Base-by-base conservation (phyloP, 768 basidiomycete species). In the Fistulinella prunicolor region DNA sequence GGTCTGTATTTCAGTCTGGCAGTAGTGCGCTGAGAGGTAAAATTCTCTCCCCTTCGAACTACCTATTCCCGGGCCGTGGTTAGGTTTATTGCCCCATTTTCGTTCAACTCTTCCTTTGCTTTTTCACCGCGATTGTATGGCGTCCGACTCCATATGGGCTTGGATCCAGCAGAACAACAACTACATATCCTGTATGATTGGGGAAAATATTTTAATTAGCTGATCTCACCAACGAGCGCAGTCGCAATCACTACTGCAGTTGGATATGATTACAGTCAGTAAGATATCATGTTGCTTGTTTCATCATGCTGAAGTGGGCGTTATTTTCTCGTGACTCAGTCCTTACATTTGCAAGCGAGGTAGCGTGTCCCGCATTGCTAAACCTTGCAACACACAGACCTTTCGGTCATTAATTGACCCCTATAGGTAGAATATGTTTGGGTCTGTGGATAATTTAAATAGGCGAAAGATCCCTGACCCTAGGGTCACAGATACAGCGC, bases 311-410 rank as follows among this genome's bases (percentile, higher is more conserved):
- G 17, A 45, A 28, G 20, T 8, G 26, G 12, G 20, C 4, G 9
- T 1, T 21, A 2, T n/a, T 4, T 4, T 9, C 7, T 24, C 6
- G 9, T 20, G n/a, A n/a, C n/a, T n/a, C n/a, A 17, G 56, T 46
- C n/a, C 55, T 57, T 24, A 45, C 28, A 1, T 20, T 57, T 44
- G 4, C 55, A 9, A 37, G n/a, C 22, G 55, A 57, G 46, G 55
- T 53, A 40, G 24, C 10, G 7, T 17, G 9, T 16, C 1, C 3
- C 6, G 16, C n/a, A 14, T 48, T 30, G 19, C 19, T 23, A 13
- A 16, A 17, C 36, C 3, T n/a, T n/a, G n/a, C n/a, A n/a, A n/a
- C n/a, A n/a, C n/a, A n/a, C n/a, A n/a, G n/a, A 28, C 22, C 19
- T 24, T 16, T 34, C 32, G 4, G 7, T 6, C 6, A 12, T 19